Base-by-base conservation (phyloP, 441 rosid genomes). In the Erodium texanum region DNA sequence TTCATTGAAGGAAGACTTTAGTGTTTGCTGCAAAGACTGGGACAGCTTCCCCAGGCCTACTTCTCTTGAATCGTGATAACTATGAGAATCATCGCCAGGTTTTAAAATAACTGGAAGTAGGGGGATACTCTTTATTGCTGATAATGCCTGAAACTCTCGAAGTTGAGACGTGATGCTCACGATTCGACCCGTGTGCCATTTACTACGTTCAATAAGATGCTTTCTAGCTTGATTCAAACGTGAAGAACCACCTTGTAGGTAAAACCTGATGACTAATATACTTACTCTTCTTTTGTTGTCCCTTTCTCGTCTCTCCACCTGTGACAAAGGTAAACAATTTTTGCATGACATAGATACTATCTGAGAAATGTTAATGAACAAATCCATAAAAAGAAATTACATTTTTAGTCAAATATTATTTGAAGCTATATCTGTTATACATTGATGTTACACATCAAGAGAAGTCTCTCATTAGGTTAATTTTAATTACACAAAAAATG, bases 291-390 rank as follows among this genome's bases (percentile, higher is more conserved):
- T 86, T 78, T 80, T 89, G 64, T 81, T 78, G 75, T 92, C 95
- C 78, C 98, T 87, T 80, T 95, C 99, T 15, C 97, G 96, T 73
- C 95, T 90, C 86, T 95, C 99, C 77, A 95, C 98, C 99, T 95
- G 81, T 68, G 65, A 79, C 74, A 68, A 67, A 81, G 68, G 66
- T 68, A 74, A 66, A 73, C 45, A 71, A 45, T 29, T 34, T 73
- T 16, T 69, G 70, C 64, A 70, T 48, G 68, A 71, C 43, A 56
- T 29, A 15, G 61, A 62, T 24, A 16, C 43, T 9, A 38, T n/a
- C n/a, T 38, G 43, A 38, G 43, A 38, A 38, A 38, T 38, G 8
- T 38, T 38, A 38, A 10, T 38, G 43, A 38, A 38, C 12, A 38
- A 38, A 38, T 38, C 14, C 8, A 38, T 38, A 38, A 38, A 8